Conservation (phyloP, 176 grass and related monocot genomes). For the Canna indica region DNA sequence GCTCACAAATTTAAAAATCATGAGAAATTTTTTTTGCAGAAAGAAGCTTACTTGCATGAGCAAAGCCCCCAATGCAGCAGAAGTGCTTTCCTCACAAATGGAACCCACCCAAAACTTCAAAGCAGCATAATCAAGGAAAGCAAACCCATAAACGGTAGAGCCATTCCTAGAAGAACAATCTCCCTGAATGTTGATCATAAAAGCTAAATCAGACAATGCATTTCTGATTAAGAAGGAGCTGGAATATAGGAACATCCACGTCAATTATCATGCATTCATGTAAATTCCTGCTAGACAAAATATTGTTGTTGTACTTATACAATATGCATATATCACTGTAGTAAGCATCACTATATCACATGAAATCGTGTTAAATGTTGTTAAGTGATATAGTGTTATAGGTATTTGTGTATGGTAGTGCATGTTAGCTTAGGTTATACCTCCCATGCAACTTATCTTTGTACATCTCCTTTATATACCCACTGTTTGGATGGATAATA, state of each 20-base stretch:
- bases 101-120: slow-evolving; percentile 93
- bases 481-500: no score
- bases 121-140: slow-evolving; percentile 77
- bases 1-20: slow-evolving; percentile 6
- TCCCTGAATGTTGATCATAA: slow-evolving; percentile 12
- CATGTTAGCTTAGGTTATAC: no score
- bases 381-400: no score
- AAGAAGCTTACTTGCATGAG: slow-evolving; percentile 67
- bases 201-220: not conserved
- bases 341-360: no score
- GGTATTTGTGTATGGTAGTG: no score
- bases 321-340: no score
- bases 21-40: slow-evolving; percentile 14
- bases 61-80: slow-evolving; percentile 77
- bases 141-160: slow-evolving; percentile 66
- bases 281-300: no score
- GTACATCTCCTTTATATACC: no score
- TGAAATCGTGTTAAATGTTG: no score
- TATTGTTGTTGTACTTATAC: no score
- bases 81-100: slow-evolving; percentile 59
- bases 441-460: no score
- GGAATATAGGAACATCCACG: not conserved
- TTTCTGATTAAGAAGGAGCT: not conserved
- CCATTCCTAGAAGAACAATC: slow-evolving; percentile 13
- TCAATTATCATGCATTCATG: no score